Percentiles rank a stretch among this genome's conserved stretches.
phyloP scores from a whole-genome alignment of 352 stramenopile species.

The Globisporangium cederbergense region DNA sequence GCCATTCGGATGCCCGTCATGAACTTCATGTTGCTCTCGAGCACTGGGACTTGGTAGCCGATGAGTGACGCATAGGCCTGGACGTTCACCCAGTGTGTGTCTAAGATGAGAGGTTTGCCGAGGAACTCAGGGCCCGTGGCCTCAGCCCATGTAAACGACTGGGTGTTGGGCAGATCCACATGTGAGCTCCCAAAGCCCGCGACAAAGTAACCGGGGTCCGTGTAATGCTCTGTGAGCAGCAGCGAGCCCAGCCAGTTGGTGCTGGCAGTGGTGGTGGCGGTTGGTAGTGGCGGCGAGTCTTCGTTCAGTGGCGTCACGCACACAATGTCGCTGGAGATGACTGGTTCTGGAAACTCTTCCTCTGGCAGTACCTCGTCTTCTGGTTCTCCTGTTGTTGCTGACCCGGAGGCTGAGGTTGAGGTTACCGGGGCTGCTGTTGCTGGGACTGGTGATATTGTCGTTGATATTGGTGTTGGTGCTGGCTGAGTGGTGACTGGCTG shows the following conservation, averaged over 20 bases:
- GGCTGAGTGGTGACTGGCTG: not conserved
- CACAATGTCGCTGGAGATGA: constrained; percentile 4
- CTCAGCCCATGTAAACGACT: constrained; percentile 13
- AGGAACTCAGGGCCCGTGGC: constrained; percentile 11
- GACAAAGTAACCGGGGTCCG: not conserved
- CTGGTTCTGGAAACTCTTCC: not conserved
- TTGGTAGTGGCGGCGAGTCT: not conserved
- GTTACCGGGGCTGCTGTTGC: not conserved
- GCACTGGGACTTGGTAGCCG: not conserved
- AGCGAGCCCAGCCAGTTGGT: not conserved
- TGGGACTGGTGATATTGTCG: not conserved
- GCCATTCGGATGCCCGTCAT: constrained; percentile 2
- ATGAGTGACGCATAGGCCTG: not conserved
- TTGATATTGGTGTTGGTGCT: not conserved
- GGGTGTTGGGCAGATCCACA: not conserved
- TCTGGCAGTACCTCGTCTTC: not conserved
- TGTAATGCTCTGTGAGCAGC: not conserved
- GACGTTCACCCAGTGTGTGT: not conserved
- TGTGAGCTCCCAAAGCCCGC: constrained; percentile 10
- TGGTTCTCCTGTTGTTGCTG: not conserved
- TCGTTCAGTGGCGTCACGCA: not conserved
- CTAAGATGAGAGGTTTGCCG: not conserved
- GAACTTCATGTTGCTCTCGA: constrained; percentile 10
- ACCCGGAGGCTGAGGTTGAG: not conserved
- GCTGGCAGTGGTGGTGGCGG: not conserved